Evolutionary conservation across 2,329 filamentous ascomycete species (phyloP).

Genomic region (Beauveria scarabaeidicola): DNA sequence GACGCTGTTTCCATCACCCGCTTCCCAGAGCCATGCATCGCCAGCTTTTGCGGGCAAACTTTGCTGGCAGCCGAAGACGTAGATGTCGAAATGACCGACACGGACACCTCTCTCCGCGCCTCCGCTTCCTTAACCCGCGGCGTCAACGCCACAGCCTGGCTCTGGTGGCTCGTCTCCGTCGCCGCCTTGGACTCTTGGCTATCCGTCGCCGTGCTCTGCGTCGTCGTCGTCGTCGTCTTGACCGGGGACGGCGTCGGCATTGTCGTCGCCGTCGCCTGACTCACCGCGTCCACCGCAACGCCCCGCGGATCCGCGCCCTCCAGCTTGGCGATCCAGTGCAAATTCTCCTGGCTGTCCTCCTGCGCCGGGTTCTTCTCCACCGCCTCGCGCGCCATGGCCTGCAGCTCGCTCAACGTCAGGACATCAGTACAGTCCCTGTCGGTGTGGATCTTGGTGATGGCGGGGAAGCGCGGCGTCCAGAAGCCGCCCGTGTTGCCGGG

Average conservation of each 20-base stretch:
- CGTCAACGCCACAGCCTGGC: background rate
- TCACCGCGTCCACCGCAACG: constrained; percentile 33
- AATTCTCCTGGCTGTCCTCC: constrained; percentile 52
- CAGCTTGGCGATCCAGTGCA: constrained; percentile 53
- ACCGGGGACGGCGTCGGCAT: constrained; percentile 27
- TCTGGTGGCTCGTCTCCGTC: background rate
- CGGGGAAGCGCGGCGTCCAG: constrained; percentile 69
- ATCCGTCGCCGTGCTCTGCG: constrained; percentile 14
- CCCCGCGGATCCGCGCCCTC: constrained; percentile 43
- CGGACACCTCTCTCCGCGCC: background rate
- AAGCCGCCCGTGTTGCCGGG: constrained; percentile 57
- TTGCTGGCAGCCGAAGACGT: background rate
- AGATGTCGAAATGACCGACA: background rate
- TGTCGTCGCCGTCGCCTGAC: constrained; percentile 35
- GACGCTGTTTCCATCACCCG: background rate
- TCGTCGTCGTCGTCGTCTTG: constrained; percentile 16
- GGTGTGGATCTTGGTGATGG: constrained; percentile 66
- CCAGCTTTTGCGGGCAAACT: background rate
- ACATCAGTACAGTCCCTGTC: constrained; percentile 65
- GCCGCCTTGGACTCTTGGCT: background rate
- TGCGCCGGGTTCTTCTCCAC: constrained; percentile 37
- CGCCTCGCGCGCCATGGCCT: constrained; percentile 54
- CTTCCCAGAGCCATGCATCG: background rate
- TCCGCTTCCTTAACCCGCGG: background rate
- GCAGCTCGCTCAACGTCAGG: constrained; percentile 61